Percentiles rank a stretch among this genome's conserved stretches.
These are phyloP conservation scores for Galerina sulciceps DNA, from an alignment of 768 basidiomycete species.

Conservation along the genomic window DNA sequence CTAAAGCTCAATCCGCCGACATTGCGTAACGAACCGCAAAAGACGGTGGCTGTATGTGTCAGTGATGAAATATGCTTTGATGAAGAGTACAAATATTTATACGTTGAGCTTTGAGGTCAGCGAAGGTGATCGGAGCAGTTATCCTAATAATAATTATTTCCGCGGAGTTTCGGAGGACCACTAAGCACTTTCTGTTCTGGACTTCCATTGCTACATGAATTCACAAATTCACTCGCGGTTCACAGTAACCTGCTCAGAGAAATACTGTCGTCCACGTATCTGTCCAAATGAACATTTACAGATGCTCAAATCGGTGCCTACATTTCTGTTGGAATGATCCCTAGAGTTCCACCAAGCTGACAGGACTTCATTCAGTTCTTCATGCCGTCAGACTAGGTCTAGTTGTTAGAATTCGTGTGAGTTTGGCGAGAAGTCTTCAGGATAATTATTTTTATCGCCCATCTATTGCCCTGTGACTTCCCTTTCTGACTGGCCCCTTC, in stretches of 20 bases:
- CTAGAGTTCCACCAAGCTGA: conserved; percentile 22
- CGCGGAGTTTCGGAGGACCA: conserved; percentile 33
- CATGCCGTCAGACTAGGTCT: conserved; percentile 28
- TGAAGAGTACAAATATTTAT: conserved; percentile 26
- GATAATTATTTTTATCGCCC: conserved; percentile 40
- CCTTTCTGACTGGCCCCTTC: conserved; percentile 49
- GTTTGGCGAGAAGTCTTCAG: conserved; percentile 37
- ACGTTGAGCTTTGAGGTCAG: conserved; percentile 29
- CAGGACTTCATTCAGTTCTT: conserved; percentile 22
- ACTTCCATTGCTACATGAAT: neutral
- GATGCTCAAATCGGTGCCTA: conserved; percentile 6
- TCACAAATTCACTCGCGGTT: conserved; percentile 1
- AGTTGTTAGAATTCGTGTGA: conserved; percentile 43
- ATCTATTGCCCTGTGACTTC: conserved; percentile 41
- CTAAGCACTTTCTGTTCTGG: neutral
- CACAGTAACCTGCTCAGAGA: neutral
- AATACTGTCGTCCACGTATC: too few species aligned
- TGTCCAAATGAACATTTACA: too few species aligned
- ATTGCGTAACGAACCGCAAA: conserved; percentile 16
- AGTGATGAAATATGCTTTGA: conserved; percentile 21
- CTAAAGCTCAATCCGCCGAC: conserved; percentile 22
- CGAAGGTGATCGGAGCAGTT: conserved; percentile 36
- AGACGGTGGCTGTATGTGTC: conserved; percentile 16
- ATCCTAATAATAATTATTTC: conserved; percentile 17
- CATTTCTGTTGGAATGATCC: conserved; percentile 13